Evolutionary conservation across 768 basidiomycete genomes (phyloP).

Genomic region (Coprinopsis marcescibilis): DNA sequence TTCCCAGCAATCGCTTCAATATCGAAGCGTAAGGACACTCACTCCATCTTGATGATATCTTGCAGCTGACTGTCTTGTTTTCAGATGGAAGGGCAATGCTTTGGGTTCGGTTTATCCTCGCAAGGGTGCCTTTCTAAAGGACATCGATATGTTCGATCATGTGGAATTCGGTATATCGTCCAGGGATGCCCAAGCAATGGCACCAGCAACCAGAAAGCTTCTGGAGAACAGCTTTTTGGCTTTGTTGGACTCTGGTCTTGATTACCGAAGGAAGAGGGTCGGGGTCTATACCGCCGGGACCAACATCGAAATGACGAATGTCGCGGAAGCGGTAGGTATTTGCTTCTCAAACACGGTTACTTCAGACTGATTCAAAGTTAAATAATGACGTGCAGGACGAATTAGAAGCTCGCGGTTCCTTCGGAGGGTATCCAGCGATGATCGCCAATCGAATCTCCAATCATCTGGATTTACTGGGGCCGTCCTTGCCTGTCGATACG

Average conservation of each 20-base stretch:
- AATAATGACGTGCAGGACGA: constrained; percentile 23
- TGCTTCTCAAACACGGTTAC: background rate
- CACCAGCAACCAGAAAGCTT: constrained; percentile 28
- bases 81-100: constrained; percentile 20
- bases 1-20: constrained; percentile 28
- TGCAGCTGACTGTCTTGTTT: background rate
- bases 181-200: constrained; percentile 31
- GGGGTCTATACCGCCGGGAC: constrained; percentile 36
- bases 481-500: constrained; percentile 45
- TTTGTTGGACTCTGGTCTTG: constrained; percentile 42
- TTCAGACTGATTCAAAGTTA: background rate
- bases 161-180: constrained; percentile 34
- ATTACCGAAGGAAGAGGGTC: constrained; percentile 36
- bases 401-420: constrained; percentile 25
- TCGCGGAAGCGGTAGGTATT: constrained; percentile 23
- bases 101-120: constrained; percentile 23
- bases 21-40: constrained; percentile 22
- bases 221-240: constrained; percentile 34
- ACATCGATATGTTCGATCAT: constrained; percentile 29
- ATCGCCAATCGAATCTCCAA: constrained; percentile 39
- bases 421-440: constrained; percentile 28
- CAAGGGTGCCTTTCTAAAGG: constrained; percentile 34
- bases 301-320: constrained; percentile 6
- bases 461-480: constrained; percentile 35
- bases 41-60: background rate